Percentiles rank a stretch among this genome's conserved stretches.
phyloP scores from a whole-genome alignment of 2,329 filamentous ascomycete species.

The Chaetoscypha palmicola region DNA sequence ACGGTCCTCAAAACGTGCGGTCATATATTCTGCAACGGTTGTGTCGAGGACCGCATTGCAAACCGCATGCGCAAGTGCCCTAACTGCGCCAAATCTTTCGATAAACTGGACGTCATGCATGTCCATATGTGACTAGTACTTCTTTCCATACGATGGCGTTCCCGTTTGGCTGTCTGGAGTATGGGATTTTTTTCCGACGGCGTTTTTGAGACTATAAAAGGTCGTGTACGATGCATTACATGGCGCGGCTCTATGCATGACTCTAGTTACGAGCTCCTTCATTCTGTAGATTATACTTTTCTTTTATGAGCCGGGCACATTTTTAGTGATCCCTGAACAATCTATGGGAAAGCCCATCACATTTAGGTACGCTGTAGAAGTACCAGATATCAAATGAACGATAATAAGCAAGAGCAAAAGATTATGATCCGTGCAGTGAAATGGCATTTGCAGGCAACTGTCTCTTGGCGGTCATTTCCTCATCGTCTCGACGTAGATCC shows the following conservation, averaged over 20 bases:
- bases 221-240: conserved; percentile 30
- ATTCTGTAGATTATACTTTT: conserved; percentile 23
- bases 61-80: conserved; percentile 94
- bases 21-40: conserved; percentile 86
- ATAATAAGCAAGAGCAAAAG: background rate
- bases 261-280: conserved; percentile 12
- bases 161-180: conserved; percentile 9
- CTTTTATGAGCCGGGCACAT: conserved; percentile 10
- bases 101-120: conserved; percentile 81
- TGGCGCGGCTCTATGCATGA: conserved; percentile 14
- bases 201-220: conserved; percentile 14
- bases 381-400: conserved; percentile 7
- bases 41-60: conserved; percentile 80
- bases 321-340: too few relatives aligned
- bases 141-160: background rate
- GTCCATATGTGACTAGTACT: conserved; percentile 43
- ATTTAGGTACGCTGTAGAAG: conserved; percentile 17
- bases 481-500: conserved; percentile 59
- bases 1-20: conserved; percentile 90
- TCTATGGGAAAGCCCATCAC: too few relatives aligned
- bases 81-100: conserved; percentile 86
- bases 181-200: conserved; percentile 9
- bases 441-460: too few relatives aligned
- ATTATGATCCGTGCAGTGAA: too few relatives aligned
- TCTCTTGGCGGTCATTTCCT: too few relatives aligned